Evolutionary conservation across 2,329 filamentous ascomycete species (phyloP), one percentile per base, ranked within the genome.

Genomic region (Fusarium cyanostomum): DNA sequence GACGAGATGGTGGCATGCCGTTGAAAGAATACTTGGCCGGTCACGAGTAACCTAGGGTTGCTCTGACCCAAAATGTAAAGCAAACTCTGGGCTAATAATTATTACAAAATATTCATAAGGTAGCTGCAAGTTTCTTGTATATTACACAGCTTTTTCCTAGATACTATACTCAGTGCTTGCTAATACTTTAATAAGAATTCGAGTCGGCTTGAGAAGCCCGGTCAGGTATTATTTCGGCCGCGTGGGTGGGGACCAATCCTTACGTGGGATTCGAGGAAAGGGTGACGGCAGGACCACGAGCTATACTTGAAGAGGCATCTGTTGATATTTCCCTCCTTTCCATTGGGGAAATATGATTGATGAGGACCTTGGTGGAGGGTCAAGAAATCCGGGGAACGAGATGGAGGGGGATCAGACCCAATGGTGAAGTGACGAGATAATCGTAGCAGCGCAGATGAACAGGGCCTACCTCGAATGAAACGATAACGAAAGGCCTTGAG

Each of bases 311-410:
- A 62, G 35, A 52, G 48, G 35, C 21, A 52, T 57, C 16, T 44
- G 31, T 13, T 46, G 55, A 44, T 50, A 43, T 31, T 49, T 56
- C 28, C 24, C 27, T n/a, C 8, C 16, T 21, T 27, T 5, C 18
- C 10, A 63, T 51, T 56, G 56, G 55, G 35, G 35, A 51, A 35
- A 21, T 24, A 7, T 41, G 42, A 16, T 45, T 24, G 42, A 21
- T 31, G 27, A 15, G 61, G 56, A 13, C 51, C 24, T 39, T 41
- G n/a, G 49, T 66, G 62, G 52, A 39, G 51, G 60, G 52, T 27
- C 30, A 45, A 43, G 30, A 28, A 62, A 62, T 59, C 57, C 45
- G 62, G 62, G 62, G 52, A 52, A 49, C 26, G 41, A 34, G 13
- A 26, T 26, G 12, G 21, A 27, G 21, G 21, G 46, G 24, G 48